Base-by-base conservation (phyloP, 495 filamentous ascomycete species). In the Aspergillus ellipticus region DNA sequence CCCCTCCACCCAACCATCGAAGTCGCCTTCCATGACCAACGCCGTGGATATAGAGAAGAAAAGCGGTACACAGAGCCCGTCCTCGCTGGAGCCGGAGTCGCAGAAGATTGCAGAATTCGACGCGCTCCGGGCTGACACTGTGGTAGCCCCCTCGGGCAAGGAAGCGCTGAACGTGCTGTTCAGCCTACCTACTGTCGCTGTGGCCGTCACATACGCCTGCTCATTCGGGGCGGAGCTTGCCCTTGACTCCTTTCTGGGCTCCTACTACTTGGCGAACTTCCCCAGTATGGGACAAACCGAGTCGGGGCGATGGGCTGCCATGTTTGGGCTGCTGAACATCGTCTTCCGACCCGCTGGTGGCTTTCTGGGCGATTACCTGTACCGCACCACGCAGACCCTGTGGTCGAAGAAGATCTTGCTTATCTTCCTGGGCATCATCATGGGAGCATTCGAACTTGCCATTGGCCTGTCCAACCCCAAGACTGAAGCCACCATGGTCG, bases 261-360 rank as follows among this genome's bases (percentile, higher is more conserved):
- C 86, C 4, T 96, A 92, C 79, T 96, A 95, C 72, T 63, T 79
- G 41, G 77, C 85, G 52, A 89, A 91, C 67, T 95, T 95, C 76
- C 84, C 86, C 0, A 47, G 67, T 11, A 84, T 96, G 46, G 81
- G 81, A 5, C 89, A 92, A 67, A 92, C 89, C 8, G 70, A 77
- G 21, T 83, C 87, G 6, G 83, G 88, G 2, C 79, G 82, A 60
- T 95, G 87, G 85, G 89, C 90, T 0, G 89, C 92, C 52, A 93
- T 95, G 85, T 96, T 95, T 66, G 92, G 92, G 9, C 85, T 96
- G 48, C 74, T 96, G 24, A 96, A 96, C 69, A 74, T 93, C 31
- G 68, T 87, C 52, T 88, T 81, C 52, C 81, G 92, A 1, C 92
- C 92, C 0, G 61, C 83, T 0, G 92, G 92, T 42, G 92, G 92